A percentile compares a stretch with the other conserved stretches of the same genome.
Conservation (phyloP, 148 eudicot genomes). For the Fagopyrum tataricum region DNA sequence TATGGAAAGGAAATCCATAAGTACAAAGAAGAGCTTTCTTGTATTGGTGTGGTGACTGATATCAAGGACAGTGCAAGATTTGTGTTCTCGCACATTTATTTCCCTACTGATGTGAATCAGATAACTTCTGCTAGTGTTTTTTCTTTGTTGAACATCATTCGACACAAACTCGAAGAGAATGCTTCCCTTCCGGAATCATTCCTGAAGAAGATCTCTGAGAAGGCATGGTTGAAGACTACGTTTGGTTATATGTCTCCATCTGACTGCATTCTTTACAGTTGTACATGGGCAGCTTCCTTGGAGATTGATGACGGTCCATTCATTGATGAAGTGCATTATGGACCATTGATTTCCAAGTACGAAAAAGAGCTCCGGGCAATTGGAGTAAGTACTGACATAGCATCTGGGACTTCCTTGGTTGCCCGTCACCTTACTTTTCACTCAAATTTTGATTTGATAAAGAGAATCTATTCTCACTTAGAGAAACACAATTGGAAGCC, state of each 20-base stretch:
- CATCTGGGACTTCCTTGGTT: conserved; percentile 28
- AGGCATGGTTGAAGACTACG: conserved; percentile 49
- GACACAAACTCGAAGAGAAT: neutral
- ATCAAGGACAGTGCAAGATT: conserved; percentile 29
- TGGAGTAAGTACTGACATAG: conserved; percentile 33
- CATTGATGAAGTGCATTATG: conserved; percentile 53
- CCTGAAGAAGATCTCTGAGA: conserved; percentile 14
- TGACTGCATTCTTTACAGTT: conserved; percentile 34
- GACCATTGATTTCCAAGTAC: conserved; percentile 26
- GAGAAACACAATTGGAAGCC: conserved; percentile 32
- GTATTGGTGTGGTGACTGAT: conserved; percentile 39
- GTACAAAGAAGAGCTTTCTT: conserved; percentile 32
- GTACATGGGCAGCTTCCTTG: conserved; percentile 24
- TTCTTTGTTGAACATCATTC: conserved; percentile 29
- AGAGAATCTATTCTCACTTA: conserved; percentile 37
- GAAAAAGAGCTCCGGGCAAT: conserved; percentile 34
- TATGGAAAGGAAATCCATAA: conserved; percentile 39
- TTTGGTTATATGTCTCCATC: conserved; percentile 40
- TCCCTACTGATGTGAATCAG: conserved; percentile 27
- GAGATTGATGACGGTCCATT: conserved; percentile 47
- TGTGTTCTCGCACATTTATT: conserved; percentile 27
- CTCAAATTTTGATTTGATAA: conserved; percentile 25
- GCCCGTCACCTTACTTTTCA: conserved; percentile 30
- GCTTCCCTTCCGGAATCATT: conserved; percentile 23
- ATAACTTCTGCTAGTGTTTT: conserved; percentile 31